These are phyloP conservation scores for Asclepias syriaca DNA, from an alignment of 257 asterid genomes.

Conservation along the genomic window DNA sequence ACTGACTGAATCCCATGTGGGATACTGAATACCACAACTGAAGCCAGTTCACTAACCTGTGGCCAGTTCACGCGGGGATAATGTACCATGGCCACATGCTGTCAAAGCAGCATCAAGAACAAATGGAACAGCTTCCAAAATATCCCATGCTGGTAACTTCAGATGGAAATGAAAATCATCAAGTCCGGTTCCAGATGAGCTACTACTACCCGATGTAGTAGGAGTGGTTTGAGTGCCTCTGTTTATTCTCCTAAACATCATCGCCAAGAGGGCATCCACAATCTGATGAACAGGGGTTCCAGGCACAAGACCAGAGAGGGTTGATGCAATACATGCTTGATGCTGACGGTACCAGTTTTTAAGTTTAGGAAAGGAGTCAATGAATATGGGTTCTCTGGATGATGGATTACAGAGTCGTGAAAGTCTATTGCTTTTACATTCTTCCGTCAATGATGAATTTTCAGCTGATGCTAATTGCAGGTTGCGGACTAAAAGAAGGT, in stretches of 20 bases:
- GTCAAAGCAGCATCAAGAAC: conserved; percentile 97
- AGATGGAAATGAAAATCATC: conserved; percentile 63
- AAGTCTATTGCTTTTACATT: conserved; percentile 39
- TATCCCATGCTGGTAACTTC: conserved; percentile 97
- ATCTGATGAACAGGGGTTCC: conserved; percentile 89
- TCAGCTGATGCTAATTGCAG: conserved; percentile 53
- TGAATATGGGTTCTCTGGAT: conserved; percentile 53
- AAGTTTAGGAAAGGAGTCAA: conserved; percentile 86
- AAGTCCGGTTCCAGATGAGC: conserved; percentile 60
- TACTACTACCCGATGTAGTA: conserved; percentile 72
- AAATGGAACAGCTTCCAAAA: conserved; percentile 94
- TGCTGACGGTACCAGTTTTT: conserved; percentile 88
- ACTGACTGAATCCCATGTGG: background rate
- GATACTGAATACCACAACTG: background rate
- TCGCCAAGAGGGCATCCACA: conserved; percentile 73
- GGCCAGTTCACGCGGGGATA: conserved; percentile 92
- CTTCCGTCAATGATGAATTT: conserved; percentile 34
- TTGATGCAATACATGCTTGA: conserved; percentile 82
- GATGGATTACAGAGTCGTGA: conserved; percentile 54
- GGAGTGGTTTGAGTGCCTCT: conserved; percentile 61
- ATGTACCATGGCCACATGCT: conserved; percentile 81
- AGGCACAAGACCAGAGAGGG: conserved; percentile 78
- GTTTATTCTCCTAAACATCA: conserved; percentile 76
- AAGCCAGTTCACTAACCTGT: conserved; percentile 52
- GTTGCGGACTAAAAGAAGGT: conserved; percentile 72